Evolutionary conservation across 306 rosid genomes (phyloP), one percentile per base, ranked within the genome.

Genomic region (Castanea sativa): DNA sequence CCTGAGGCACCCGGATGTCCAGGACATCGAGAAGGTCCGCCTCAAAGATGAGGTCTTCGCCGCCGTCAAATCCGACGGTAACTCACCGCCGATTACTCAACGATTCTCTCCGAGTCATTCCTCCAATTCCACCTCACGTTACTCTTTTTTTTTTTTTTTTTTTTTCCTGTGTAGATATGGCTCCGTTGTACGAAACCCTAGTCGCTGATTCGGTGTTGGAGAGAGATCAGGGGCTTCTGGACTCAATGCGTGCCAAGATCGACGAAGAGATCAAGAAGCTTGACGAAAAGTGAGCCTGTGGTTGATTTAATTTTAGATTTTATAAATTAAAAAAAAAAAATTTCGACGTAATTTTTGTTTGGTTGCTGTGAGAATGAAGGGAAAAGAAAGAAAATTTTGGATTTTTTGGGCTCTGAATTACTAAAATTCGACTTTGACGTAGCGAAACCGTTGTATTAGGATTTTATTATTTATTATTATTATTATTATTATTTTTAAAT

Each of bases 1-100:
- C 5, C 92, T 95, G 9, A 81, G 86, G 23, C 97, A 88, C 43
- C 83, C 93, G 2, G 98, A 93, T 81, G 98, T 93, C 5, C 93
- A 84, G 65, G 99, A 93, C 90, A 93, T 93, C 61, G 98, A 91
- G 84, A 95, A 95, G 87, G 94, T 95, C 77, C 90, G 79, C 18
- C 92, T 86, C 71, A 83, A 89, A 21, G 99, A 95, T 16, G 98
- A 95, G 76, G 98, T 93, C 4, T 81, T 93, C 78, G 79, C 90
- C 27, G 72, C 79, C 71, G 92, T 93, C 75, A 89, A 95, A 79
- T 89, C 90, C 5, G 92, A 95, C 51, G 96, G 99, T 95, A 81
- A 57, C 29, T 69, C 43, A 23, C 69, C 18, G 6, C 16, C 53
- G 16, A 49, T 49, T 49, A 0, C 53, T 10, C 16, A 41, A 3